Evolutionary conservation across 2,329 filamentous ascomycete species (phyloP).

Genomic region (Laburnicola sp.): DNA sequence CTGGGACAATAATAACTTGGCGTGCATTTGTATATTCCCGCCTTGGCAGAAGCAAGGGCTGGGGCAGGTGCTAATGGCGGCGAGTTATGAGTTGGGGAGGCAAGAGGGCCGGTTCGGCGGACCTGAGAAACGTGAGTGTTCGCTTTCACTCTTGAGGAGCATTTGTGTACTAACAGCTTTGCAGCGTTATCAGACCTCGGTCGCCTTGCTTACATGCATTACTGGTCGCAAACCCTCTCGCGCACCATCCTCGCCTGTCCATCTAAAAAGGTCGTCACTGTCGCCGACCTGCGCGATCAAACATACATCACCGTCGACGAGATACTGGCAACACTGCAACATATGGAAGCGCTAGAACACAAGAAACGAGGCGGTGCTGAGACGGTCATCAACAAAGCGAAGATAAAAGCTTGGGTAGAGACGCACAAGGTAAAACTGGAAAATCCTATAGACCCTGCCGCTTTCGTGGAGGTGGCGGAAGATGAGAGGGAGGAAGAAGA

Average conservation of each 20-base stretch:
- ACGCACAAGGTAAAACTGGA: conserved; percentile 65
- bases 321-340: conserved; percentile 73
- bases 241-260: conserved; percentile 60
- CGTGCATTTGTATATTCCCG: conserved; percentile 93
- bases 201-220: conserved; percentile 77
- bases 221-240: conserved; percentile 83
- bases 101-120: conserved; percentile 84
- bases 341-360: conserved; percentile 71
- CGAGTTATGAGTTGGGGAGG: conserved; percentile 88
- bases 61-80: conserved; percentile 85
- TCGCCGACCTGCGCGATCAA: conserved; percentile 71
- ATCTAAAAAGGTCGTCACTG: conserved; percentile 59
- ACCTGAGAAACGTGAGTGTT: conserved; percentile 72
- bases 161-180: not conserved
- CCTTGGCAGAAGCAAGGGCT: conserved; percentile 92
- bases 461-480: conserved; percentile 70
- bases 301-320: conserved; percentile 88
- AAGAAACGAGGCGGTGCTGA: conserved; percentile 55
- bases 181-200: conserved; percentile 78
- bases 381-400: conserved; percentile 60
- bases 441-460: conserved; percentile 70
- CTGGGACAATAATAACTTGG: conserved; percentile 97
- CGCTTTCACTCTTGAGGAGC: not conserved
- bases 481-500: conserved; percentile 40
- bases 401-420: conserved; percentile 68